Percentiles rank a stretch among this genome's conserved stretches.
Evolutionary conservation across 345 rosid genomes (phyloP).

Genomic region (Noccaea bulbosa): DNA sequence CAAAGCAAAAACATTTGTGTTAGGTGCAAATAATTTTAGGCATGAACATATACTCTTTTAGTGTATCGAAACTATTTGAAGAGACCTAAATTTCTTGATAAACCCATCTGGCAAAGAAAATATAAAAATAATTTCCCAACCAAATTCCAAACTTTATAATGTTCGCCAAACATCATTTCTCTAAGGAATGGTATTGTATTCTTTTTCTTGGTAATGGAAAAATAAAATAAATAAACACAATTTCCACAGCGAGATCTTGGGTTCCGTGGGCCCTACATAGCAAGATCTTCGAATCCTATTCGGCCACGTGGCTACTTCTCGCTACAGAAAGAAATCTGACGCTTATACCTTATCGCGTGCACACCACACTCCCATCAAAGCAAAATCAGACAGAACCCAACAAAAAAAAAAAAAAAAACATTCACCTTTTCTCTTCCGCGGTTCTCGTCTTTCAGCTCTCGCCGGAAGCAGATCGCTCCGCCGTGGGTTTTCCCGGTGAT

Average conservation of each 20-base stretch:
- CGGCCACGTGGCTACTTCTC: conserved; percentile 26
- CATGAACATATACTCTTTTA: background rate
- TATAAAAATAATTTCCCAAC: background rate
- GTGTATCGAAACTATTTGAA: background rate
- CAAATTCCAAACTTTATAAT: background rate
- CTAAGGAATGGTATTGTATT: conserved; percentile 1
- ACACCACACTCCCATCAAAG: conserved; percentile 8
- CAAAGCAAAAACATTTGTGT: conserved; percentile 1
- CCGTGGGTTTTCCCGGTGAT: background rate
- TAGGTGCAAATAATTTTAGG: background rate
- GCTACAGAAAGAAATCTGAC: background rate
- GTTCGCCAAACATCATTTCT: background rate
- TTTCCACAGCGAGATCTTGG: background rate
- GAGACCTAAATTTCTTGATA: background rate
- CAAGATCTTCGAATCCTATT: background rate
- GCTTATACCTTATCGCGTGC: conserved; percentile 7
- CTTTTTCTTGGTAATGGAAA: background rate
- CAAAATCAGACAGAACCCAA: background rate
- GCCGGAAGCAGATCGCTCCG: conserved; percentile 24
- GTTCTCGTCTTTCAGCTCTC: no score
- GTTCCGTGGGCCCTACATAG: background rate
- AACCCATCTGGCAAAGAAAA: background rate
- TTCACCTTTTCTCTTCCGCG: conserved; percentile 16
- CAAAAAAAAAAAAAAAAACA: conserved; percentile 3
- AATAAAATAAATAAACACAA: background rate